phyloP scores from a whole-genome alignment of 208 protist species.

The Leishmania gerbilli region DNA sequence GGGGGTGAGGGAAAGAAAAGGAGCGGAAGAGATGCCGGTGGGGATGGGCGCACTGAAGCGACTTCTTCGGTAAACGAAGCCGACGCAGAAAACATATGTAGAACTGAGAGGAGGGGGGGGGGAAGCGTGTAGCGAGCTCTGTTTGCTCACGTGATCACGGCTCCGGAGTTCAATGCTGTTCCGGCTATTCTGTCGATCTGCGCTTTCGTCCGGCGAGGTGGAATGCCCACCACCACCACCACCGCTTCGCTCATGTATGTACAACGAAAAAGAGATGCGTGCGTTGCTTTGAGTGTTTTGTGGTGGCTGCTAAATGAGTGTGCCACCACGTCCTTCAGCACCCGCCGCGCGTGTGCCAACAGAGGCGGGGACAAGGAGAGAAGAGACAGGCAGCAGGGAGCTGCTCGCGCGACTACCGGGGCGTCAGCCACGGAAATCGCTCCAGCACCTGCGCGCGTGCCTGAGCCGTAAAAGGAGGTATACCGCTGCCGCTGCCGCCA shows the following conservation, averaged over 20 bases:
- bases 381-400: not conserved
- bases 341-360: not conserved
- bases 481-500: not conserved
- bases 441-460: slow-evolving; percentile 37
- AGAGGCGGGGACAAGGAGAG: not conserved
- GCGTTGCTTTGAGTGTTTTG: not conserved
- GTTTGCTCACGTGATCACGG: not conserved
- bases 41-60: not conserved
- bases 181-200: not conserved
- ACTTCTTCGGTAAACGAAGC: not conserved
- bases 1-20: not conserved
- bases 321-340: not conserved
- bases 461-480: slow-evolving; percentile 41
- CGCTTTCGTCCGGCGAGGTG: not conserved
- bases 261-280: not conserved
- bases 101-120: not conserved
- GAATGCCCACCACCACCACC: not conserved
- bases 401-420: not conserved
- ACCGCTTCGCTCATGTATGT: not conserved
- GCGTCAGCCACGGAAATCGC: slow-evolving; percentile 32
- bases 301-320: not conserved
- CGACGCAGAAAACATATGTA: not conserved
- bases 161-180: not conserved
- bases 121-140: not conserved
- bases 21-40: not conserved